phyloP scores from a whole-genome alignment of 208 protist species.

The Trypanosoma vivax region DNA sequence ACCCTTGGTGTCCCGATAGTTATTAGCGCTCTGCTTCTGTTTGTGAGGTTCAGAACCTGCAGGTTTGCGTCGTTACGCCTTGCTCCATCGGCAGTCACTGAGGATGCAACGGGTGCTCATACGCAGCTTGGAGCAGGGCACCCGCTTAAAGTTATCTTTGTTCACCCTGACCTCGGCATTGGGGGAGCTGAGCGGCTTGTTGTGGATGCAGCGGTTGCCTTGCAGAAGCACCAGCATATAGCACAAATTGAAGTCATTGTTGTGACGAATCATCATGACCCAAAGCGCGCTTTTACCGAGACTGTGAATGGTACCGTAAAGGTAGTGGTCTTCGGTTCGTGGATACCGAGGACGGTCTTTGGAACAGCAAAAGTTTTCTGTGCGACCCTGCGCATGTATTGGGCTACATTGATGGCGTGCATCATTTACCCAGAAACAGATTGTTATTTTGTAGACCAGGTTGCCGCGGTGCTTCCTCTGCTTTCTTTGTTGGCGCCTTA shows the following conservation, averaged over 20 bases:
- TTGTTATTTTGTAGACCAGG: slow-evolving; percentile 91
- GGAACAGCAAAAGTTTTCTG: slow-evolving; percentile 82
- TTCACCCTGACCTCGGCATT: slow-evolving; percentile 96
- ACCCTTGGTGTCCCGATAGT: neutral
- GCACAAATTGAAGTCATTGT: slow-evolving; percentile 54
- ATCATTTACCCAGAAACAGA: slow-evolving; percentile 44
- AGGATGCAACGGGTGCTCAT: neutral
- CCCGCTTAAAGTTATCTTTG: slow-evolving; percentile 74
- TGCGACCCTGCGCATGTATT: slow-evolving; percentile 80
- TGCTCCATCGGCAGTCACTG: neutral
- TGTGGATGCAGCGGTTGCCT: slow-evolving; percentile 92
- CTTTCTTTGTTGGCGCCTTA: slow-evolving; percentile 39
- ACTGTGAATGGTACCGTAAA: slow-evolving; percentile 87
- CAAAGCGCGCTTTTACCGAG: slow-evolving; percentile 90
- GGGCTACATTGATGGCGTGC: slow-evolving; percentile 50
- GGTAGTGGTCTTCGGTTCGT: slow-evolving; percentile 83
- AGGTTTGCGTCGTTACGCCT: neutral
- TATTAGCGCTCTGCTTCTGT: neutral
- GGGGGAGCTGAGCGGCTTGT: slow-evolving; percentile 97
- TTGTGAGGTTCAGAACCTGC: neutral
- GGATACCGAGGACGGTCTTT: slow-evolving; percentile 77
- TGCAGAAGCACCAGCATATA: slow-evolving; percentile 72
- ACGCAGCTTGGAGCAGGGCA: neutral
- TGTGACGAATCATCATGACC: slow-evolving; percentile 93
- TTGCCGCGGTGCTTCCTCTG: slow-evolving; percentile 88